Evolutionary conservation across 306 rosid genomes (phyloP), one percentile per base, ranked within the genome.

Genomic region (Lagenaria siceraria): DNA sequence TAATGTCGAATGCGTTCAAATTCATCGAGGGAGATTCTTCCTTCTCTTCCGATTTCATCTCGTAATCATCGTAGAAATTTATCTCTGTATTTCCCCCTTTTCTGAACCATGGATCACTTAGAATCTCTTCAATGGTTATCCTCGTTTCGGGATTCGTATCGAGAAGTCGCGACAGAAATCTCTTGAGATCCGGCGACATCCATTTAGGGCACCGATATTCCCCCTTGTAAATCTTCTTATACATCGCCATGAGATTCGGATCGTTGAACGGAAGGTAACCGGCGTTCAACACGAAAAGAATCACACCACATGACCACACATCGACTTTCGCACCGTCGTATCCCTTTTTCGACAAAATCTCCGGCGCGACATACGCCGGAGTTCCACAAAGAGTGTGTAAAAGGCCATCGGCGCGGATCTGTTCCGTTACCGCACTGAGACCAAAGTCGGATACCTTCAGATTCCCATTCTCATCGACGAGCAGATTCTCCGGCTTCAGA

Each of bases 331-430:
- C 90, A 0, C 97, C 97, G 4, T 89, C 90, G 81, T 92, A 92
- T 0, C 97, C 96, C 51, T 60, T 88, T 87, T 85, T 92, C n/a
- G 78, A 77, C 9, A 92, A 46, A 66, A 92, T 87, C 84, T 92
- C 97, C 59, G 97, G 97, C 22, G 97, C 95, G 81, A 92, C 97
- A 66, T 92, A 92, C 11, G 95, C 93, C 11, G 97, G 95, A 0
- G 97, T 92, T 19, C 97, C 97, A 2, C 97, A 92, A 0, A 92
- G 87, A 42, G 97, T 92, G 75, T 92, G 93, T 18, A 92, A 65
- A 46, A 88, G 71, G 8, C 97, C 96, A 11, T 92, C 97, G 38
- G 83, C 77, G 10, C 81, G 82, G 25, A 87, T 65, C 81, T 92
- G 97, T 2, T 80, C 85, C 36, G 51, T 82, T 7, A 89, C 82